A percentile compares a stretch with the other conserved stretches of the same genome.
These are phyloP conservation scores for Imleria badia DNA, from an alignment of 768 basidiomycete species.

Conservation along the genomic window DNA sequence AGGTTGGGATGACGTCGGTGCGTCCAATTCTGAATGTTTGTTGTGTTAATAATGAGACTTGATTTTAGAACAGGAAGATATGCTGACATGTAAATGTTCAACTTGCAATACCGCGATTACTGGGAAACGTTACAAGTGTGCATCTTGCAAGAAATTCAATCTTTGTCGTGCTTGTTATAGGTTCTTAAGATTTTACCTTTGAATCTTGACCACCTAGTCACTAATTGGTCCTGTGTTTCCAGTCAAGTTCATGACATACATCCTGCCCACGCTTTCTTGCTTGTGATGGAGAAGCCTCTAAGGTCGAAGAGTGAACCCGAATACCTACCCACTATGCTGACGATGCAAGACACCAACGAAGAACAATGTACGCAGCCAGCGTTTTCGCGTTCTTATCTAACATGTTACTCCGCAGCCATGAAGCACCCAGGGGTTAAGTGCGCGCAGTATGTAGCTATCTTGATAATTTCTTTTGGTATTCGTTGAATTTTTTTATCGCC, in stretches of 20 bases:
- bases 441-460: conserved; percentile 62
- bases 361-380: conserved; percentile 55
- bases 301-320: conserved; percentile 45
- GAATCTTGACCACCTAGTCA: neutral
- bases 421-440: conserved; percentile 83
- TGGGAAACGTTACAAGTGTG: conserved; percentile 79
- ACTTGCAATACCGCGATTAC: conserved; percentile 69
- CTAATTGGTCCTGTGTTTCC: neutral
- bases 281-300: conserved; percentile 63
- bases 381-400: neutral
- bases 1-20: conserved; percentile 91
- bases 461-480: neutral
- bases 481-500: neutral
- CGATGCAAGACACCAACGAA: conserved; percentile 44
- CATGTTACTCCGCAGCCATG: conserved; percentile 46
- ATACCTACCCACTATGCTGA: conserved; percentile 14
- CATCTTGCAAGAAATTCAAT: conserved; percentile 74
- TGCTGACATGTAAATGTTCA: conserved; percentile 63
- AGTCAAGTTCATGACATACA: conserved; percentile 93
- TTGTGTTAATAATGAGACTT: conserved; percentile 3
- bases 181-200: conserved; percentile 37
- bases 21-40: conserved; percentile 27
- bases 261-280: conserved; percentile 83
- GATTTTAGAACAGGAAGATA: conserved; percentile 70
- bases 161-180: conserved; percentile 83